Base-by-base conservation (phyloP, 2,329 filamentous ascomycete species). In the Botrytis fabae region DNA sequence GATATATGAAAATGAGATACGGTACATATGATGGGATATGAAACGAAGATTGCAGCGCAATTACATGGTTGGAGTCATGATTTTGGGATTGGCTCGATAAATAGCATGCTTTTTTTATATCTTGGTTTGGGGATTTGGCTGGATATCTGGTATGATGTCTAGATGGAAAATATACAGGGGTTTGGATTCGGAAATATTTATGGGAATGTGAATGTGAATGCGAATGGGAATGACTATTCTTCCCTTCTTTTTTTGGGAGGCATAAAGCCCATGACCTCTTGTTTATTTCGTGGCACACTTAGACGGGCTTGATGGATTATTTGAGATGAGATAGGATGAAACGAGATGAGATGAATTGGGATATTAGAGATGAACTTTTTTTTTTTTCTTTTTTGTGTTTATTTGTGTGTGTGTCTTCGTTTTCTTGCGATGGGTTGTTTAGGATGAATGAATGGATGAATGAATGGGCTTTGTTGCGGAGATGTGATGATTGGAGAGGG, bases 21-120 rank as follows among this genome's bases (percentile, higher is more conserved):
- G 65, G 38, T 42, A 70, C 59, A 46, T 63, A 70, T 70, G 57
- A 64, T 64, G n/a, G 44, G 59, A 64, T 64, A 16, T 40, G 38
- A 69, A 57, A 32, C 7, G 38, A 32, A 38, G 28, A 28, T 57
- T 20, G 20, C 22, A 63, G 40, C 5, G 35, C 35, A 40, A 69
- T 57, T 64, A 40, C 4, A 57, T n/a, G n/a, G 8, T 70, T 42
- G 66, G 48, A 14, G 57, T 60, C 25, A 4, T 46, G 44, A 35
- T 32, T n/a, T 28, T 18, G 35, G 25, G 40, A 63, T 28, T 28
- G 28, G 6, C 51, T 57, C 54, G 38, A 18, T 42, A 42, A 40
- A 63, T 42, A 10, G 40, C 22, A 10, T 35, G 46, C n/a, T 7
- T 28, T 20, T 40, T 40, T 68, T 38, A 38, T 38, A 16, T 57